Percentiles rank a stretch among this genome's conserved stretches.
These are phyloP conservation scores for Spencermartinsiella ligniputridi DNA, from an alignment of 1,139 yeast genomes.

Conservation along the genomic window DNA sequence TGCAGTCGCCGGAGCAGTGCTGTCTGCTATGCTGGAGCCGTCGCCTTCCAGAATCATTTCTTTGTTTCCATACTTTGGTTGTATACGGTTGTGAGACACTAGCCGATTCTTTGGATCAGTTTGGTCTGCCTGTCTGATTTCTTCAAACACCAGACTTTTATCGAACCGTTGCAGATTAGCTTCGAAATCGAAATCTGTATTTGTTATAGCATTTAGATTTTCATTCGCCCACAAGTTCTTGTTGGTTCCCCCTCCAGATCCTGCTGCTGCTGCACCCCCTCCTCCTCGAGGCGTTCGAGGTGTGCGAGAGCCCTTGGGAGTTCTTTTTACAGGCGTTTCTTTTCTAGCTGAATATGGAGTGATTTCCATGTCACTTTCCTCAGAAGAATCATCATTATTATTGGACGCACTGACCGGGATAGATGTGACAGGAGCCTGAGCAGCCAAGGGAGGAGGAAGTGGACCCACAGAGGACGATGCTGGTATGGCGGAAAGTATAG, in stretches of 20 bases:
- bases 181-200: constrained; percentile 75
- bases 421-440: not conserved
- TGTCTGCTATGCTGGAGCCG: constrained; percentile 32
- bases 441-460: not conserved
- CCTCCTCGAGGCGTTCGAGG: constrained; percentile 2
- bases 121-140: constrained; percentile 61
- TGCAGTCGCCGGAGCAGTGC: constrained; percentile 40
- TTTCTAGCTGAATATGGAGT: constrained; percentile 22
- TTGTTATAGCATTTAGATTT: constrained; percentile 42
- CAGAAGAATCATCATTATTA: constrained; percentile 10
- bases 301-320: not conserved
- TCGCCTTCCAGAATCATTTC: constrained; percentile 54
- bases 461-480: not conserved
- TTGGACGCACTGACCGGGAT: not conserved
- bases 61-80: constrained; percentile 52
- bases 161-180: constrained; percentile 81
- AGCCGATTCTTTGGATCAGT: constrained; percentile 59
- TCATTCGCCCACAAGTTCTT: constrained; percentile 50
- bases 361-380: constrained; percentile 20
- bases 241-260: not conserved
- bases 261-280: constrained; percentile 4
- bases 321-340: not conserved
- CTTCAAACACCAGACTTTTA: constrained; percentile 73
- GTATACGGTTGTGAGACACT: constrained; percentile 64
- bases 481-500: constrained; percentile 25